A percentile compares a stretch with the other conserved stretches of the same genome.
phyloP scores from a whole-genome alignment of 129 eudicot genomes.

The carrot (Daucus carota) region DNA sequence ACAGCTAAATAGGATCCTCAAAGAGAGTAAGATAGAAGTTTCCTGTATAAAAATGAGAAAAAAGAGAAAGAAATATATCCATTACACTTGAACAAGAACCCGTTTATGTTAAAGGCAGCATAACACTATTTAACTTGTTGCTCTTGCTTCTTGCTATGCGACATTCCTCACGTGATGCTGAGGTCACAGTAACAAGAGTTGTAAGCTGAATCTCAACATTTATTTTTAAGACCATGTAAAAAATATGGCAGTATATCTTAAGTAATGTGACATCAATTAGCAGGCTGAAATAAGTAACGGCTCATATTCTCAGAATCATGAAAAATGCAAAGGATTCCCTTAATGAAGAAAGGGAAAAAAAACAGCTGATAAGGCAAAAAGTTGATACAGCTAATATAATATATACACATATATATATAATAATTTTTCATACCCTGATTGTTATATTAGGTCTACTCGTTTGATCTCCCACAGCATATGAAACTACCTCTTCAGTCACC shows the following conservation, averaged over 20 bases:
- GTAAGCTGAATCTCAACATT: neutral
- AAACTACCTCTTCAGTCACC: constrained; percentile 91
- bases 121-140: neutral
- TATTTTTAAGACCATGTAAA: neutral
- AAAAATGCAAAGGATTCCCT: neutral
- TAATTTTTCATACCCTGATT: constrained; percentile 42
- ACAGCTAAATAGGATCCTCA: neutral
- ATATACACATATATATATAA: too few species aligned
- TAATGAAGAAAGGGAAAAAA: neutral
- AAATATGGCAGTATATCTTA: neutral
- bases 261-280: neutral
- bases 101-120: neutral
- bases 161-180: neutral
- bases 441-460: constrained; percentile 45
- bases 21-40: neutral
- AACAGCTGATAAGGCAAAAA: neutral
- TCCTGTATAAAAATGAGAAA: neutral
- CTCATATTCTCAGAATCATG: neutral
- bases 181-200: neutral
- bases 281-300: neutral
- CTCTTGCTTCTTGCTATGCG: neutral
- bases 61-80: neutral
- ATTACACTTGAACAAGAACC: neutral
- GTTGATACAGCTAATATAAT: neutral
- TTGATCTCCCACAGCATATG: constrained; percentile 73